Evolutionary conservation across 2,329 filamentous ascomycete species (phyloP).

Genomic region (Claviceps lovelessii): DNA sequence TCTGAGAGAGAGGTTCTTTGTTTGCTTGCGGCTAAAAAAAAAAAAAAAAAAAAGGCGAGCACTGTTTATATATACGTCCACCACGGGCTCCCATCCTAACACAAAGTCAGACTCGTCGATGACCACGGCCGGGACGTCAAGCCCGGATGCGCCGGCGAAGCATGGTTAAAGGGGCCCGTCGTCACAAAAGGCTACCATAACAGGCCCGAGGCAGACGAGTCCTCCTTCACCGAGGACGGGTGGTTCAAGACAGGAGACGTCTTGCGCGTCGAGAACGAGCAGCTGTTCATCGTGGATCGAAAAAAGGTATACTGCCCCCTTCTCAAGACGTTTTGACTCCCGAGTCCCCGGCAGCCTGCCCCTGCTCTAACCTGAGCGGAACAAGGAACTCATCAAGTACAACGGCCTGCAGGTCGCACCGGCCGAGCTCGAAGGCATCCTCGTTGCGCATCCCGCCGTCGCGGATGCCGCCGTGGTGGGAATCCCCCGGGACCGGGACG

Average conservation of each 20-base stretch:
- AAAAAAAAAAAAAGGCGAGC: no score
- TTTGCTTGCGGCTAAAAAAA: no score
- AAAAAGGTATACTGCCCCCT: neutral
- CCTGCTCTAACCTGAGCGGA: neutral
- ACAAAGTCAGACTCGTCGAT: conserved; percentile 19
- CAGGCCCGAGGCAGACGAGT: no score
- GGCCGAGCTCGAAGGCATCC: conserved; percentile 42
- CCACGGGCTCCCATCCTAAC: no score
- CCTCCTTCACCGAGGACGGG: no score
- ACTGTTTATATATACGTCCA: no score
- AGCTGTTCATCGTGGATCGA: no score
- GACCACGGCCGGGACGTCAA: conserved; percentile 25
- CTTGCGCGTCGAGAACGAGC: no score
- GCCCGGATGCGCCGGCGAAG: conserved; percentile 37
- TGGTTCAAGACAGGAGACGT: no score
- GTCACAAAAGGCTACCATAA: conserved; percentile 50
- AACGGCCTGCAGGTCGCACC: conserved; percentile 54
- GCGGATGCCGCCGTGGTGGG: conserved; percentile 49
- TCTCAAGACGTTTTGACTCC: no score
- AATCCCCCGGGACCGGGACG: conserved; percentile 27
- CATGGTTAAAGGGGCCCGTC: conserved; percentile 45
- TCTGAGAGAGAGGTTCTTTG: no score
- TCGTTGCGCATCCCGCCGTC: conserved; percentile 27
- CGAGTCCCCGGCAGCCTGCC: no score
- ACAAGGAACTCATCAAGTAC: conserved; percentile 40